Evolutionary conservation across 805 yeast species (phyloP), one percentile per base, ranked within the genome.

Genomic region (Priceomyces castillae): DNA sequence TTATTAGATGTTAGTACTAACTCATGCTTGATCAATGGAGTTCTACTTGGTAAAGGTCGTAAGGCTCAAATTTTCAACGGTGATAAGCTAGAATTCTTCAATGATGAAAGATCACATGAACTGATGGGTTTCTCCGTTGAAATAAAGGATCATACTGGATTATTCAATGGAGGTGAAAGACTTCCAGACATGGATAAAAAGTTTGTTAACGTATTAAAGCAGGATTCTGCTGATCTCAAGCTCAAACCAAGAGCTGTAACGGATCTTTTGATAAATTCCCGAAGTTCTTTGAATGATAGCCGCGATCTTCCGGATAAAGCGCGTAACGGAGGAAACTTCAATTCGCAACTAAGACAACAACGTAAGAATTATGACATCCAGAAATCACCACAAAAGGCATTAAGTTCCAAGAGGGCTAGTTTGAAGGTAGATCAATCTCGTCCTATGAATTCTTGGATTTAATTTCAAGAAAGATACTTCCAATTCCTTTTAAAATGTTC

Each of bases 1-100:
- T 66, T 90, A 23, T 64, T 86, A 37, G 96, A 90, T 52, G 77
- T 72, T 48, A 84, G 94, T 43, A 80, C 95, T 0, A 90, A 90
- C 61, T 84, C 87, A 2, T 86, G 96, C 57, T 78, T 71, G 52
- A 76, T 90, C 6, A 86, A 89, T 54, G 76, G 77, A 6, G 61
- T 65, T 6, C 72, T 72, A 39, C 58, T 87, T 37, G 84, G 84
- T 0, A 79, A 80, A 46, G 84, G 84, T 2, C 71, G 76, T 25
- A 87, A 86, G 52, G 74, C 73, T 0, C 73, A 79, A 42, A 54
- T 90, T 0, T 78, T 71, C 53, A 71, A 84, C 47, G 84, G 84
- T 0, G 96, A 89, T 59, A 69, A 65, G 25, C 61, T 90, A 4
- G 80, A 80, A 53, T 65, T 89, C 15, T 82, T 89, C 50, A 72